Percentiles rank a stretch among this genome's conserved stretches.
Conservation (phyloP, 208 protist species). For the Vickermania spadyakhi region DNA sequence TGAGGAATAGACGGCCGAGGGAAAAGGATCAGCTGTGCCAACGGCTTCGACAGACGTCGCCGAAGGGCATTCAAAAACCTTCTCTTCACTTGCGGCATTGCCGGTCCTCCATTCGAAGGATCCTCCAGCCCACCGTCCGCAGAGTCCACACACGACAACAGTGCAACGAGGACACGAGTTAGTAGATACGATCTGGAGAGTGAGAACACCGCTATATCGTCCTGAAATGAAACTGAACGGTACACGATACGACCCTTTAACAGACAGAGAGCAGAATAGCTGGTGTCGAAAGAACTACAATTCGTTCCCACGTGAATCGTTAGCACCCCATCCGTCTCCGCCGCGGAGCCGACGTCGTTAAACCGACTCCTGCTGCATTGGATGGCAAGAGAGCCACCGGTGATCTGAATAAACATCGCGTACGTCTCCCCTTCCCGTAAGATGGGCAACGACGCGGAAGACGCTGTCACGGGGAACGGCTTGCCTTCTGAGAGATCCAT, state of each 20-base stretch:
- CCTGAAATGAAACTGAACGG: constrained; percentile 31
- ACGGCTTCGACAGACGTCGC: neutral
- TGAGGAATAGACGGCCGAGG: constrained; percentile 26
- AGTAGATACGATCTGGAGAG: constrained; percentile 67
- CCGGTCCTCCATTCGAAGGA: too few species aligned
- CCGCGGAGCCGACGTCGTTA: constrained; percentile 69
- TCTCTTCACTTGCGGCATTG: too few species aligned
- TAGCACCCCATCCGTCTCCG: constrained; percentile 77
- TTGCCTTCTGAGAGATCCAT: constrained; percentile 68
- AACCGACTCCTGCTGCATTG: constrained; percentile 70
- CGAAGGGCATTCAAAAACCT: too few species aligned
- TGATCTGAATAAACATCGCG: constrained; percentile 83
- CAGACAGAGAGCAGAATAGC: constrained; percentile 58
- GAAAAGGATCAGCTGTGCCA: constrained; percentile 34
- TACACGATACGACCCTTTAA: constrained; percentile 81
- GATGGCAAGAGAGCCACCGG: constrained; percentile 69
- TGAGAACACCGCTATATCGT: constrained; percentile 44
- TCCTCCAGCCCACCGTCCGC: constrained; percentile 3
- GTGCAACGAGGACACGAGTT: constrained; percentile 78
- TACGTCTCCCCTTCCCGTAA: constrained; percentile 74
- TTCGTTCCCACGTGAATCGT: constrained; percentile 81
- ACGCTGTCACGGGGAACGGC: constrained; percentile 29
- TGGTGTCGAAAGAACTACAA: constrained; percentile 65
- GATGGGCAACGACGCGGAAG: constrained; percentile 45
- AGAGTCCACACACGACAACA: constrained; percentile 62